Evolutionary conservation across 2,329 filamentous ascomycete species (phyloP).

Genomic region (Fusarium austroafricanum): DNA sequence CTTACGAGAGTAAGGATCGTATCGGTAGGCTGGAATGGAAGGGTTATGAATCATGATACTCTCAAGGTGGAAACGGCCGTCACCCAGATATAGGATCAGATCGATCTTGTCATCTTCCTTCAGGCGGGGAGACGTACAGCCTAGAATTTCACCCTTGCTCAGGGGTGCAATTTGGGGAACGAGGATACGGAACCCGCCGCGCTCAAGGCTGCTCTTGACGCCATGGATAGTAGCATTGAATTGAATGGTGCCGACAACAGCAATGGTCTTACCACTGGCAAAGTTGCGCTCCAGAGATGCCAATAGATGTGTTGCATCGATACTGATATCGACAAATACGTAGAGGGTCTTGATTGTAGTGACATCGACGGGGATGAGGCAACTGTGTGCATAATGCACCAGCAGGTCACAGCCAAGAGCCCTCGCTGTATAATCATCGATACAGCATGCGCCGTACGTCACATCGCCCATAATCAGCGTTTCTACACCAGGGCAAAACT

Average conservation of each 20-base stretch:
- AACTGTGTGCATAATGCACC: conserved; percentile 97
- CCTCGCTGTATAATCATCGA: conserved; percentile 96
- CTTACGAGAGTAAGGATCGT: conserved; percentile 94
- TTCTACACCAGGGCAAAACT: conserved; percentile 91
- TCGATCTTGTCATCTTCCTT: conserved; percentile 71
- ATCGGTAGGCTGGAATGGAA: conserved; percentile 87
- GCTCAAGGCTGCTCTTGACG: conserved; percentile 79
- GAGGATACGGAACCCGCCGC: conserved; percentile 84
- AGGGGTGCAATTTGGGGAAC: conserved; percentile 94
- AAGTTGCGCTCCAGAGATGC: conserved; percentile 92
- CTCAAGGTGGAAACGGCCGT: conserved; percentile 95
- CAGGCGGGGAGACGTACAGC: conserved; percentile 90
- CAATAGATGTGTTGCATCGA: conserved; percentile 88
- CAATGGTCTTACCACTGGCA: conserved; percentile 83
- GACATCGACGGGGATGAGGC: conserved; percentile 93
- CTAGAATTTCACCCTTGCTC: conserved; percentile 94
- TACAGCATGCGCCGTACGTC: conserved; percentile 98
- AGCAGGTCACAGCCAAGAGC: conserved; percentile 94
- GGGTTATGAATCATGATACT: conserved; percentile 99
- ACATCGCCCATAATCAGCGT: conserved; percentile 99
- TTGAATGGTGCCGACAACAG: conserved; percentile 96
- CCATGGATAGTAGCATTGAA: conserved; percentile 98
- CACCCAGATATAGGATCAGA: conserved; percentile 87
- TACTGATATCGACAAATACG: conserved; percentile 97
- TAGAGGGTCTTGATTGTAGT: conserved; percentile 98